phyloP scores from a whole-genome alignment of 202 grass and related monocot genomes.

The Setaria italica region DNA sequence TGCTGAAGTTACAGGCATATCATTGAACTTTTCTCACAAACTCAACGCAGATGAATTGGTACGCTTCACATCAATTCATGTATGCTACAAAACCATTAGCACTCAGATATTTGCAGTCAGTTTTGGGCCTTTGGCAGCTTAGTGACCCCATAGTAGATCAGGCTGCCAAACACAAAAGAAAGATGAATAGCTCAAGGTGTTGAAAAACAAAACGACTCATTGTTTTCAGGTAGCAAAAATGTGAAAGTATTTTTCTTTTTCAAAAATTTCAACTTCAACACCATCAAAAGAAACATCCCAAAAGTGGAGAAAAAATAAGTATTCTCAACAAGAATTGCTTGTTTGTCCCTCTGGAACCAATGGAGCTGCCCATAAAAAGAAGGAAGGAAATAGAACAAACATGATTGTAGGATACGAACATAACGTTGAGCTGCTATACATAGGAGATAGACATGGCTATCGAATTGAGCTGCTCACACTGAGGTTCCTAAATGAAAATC shows the following conservation, averaged over 20 bases:
- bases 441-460: conserved; percentile 35
- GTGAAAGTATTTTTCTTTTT: conserved; percentile 4
- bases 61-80: conserved; percentile 8
- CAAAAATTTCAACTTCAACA: not conserved
- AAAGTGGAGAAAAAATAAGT: not conserved
- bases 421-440: not conserved
- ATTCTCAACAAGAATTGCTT: not conserved
- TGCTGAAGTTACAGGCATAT: conserved; percentile 33
- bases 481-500: conserved; percentile 20
- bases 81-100: conserved; percentile 22
- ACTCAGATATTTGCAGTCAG: not conserved
- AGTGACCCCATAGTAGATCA: conserved; percentile 26
- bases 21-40: conserved; percentile 16
- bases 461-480: conserved; percentile 31
- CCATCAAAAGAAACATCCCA: not conserved
- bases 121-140: conserved; percentile 16
- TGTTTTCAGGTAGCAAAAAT: conserved; percentile 21
- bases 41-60: conserved; percentile 11
- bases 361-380: not conserved
- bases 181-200: conserved; percentile 2
- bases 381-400: conserved; percentile 1
- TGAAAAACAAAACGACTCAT: conserved; percentile 2
- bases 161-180: conserved; percentile 11
- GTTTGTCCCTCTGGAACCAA: conserved; percentile 23
- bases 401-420: not conserved